phyloP scores from a whole-genome alignment of 2,329 filamentous ascomycete genomes.

The Ilyonectria destructans region DNA sequence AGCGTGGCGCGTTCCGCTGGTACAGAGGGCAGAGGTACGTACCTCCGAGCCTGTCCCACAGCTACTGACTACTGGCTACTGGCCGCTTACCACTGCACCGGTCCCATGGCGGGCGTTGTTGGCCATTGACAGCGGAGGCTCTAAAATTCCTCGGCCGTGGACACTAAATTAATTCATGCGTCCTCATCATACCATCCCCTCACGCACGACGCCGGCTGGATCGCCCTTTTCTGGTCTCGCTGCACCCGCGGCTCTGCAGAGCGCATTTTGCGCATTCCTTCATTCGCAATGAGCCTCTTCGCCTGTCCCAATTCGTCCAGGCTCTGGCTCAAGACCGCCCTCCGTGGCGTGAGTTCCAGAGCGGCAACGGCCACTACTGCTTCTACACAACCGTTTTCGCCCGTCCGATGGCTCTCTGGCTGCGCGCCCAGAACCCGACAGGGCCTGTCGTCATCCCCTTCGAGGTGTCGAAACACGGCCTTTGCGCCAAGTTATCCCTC shows the following conservation, averaged over 20 bases:
- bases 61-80: not conserved
- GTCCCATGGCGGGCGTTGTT: constrained; percentile 6
- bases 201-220: constrained; percentile 26
- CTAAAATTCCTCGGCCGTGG: constrained; percentile 44
- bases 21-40: constrained; percentile 1
- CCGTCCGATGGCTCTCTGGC: constrained; percentile 46
- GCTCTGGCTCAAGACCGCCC: constrained; percentile 50
- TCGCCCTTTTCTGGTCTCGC: constrained; percentile 37
- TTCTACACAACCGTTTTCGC: constrained; percentile 40
- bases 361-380: constrained; percentile 23
- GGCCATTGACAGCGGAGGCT: constrained; percentile 19
- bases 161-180: constrained; percentile 49
- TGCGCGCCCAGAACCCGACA: constrained; percentile 29
- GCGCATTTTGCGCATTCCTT: constrained; percentile 46
- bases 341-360: constrained; percentile 45
- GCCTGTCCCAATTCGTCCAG: constrained; percentile 51
- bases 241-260: constrained; percentile 43
- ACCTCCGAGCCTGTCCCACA: not conserved
- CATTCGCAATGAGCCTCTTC: constrained; percentile 50
- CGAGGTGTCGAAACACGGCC: constrained; percentile 29
- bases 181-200: constrained; percentile 43
- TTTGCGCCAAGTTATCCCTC: constrained; percentile 37
- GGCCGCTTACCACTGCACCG: not conserved
- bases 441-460: constrained; percentile 25
- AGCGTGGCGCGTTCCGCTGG: constrained; percentile 23